Evolutionary conservation across 2,329 filamentous ascomycete species (phyloP), one percentile per base, ranked within the genome.

Genomic region (Penicillium sp.): DNA sequence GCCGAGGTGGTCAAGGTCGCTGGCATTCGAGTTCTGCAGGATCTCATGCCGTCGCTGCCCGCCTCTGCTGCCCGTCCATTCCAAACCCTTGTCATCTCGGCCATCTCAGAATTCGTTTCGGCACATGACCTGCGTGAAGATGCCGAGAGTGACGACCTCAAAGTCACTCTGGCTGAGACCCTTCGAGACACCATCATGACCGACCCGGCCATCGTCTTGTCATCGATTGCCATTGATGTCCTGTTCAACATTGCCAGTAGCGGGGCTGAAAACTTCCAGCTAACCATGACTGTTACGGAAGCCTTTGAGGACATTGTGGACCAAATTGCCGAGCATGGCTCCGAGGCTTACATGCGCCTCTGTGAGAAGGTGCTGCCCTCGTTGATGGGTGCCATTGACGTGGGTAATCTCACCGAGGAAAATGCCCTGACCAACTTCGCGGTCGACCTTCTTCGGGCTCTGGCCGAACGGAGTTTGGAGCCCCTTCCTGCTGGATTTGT

Each of bases 1-100:
- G 89, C 90, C 0, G 92, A 97, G 71, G 86, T 97, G 33, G 93
- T 97, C 42, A 90, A 94, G 72, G 92, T 96, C 18, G 87, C 93
- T 20, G 96, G 91, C 67, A 89, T 97, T 66, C 92, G 93, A 70
- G 88, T 91, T 1, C 76, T 96, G 33, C 91, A 97, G 66, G 82
- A 83, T 66, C 84, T 87, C 53, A 73, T 87, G 12, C 80, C 82
- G 49, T 75, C 81, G 27, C 72, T 87, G 44, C 79, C 82, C 27
- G 69, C 72, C 40, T 70, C 71, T 35, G 72, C 78, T 41, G 84
- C 80, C 23, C 81, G 72, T 71, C 82, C 73, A 67, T 79, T 79
- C 44, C 92, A 96, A 69, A 67, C 77, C 2, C 75, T 81, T 6
- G 82, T 88, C 47, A 81, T 89, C 57, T 74, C 77, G 2, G 80